A percentile compares a stretch with the other conserved stretches of the same genome.
phyloP scores from a whole-genome alignment of 2,329 filamentous ascomycete genomes.

The Exserohilum rostratum region DNA sequence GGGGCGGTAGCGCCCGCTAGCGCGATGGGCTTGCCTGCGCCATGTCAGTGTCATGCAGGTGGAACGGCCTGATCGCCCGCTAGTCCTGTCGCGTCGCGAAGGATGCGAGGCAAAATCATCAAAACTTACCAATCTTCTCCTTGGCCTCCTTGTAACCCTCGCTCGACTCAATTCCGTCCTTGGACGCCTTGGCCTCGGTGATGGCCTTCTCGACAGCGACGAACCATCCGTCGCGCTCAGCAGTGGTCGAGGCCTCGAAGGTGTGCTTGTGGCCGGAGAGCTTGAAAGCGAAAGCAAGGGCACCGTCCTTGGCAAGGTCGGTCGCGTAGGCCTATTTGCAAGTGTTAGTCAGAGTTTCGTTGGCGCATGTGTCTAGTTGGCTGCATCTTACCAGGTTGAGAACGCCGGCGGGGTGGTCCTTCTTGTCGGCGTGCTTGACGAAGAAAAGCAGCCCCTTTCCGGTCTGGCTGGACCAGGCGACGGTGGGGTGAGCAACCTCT shows the following conservation, averaged over 20 bases:
- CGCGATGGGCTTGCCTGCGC: constrained; percentile 48
- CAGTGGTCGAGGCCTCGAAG: constrained; percentile 76
- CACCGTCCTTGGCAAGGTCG: constrained; percentile 77
- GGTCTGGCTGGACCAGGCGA: constrained; percentile 89
- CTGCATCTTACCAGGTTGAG: constrained; percentile 76
- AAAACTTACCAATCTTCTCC: constrained; percentile 68
- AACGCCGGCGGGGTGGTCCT: constrained; percentile 78
- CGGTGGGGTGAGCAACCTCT: constrained; percentile 75
- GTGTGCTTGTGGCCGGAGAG: constrained; percentile 87
- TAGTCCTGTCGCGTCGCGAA: constrained; percentile 30
- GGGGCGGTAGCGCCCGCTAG: constrained; percentile 49
- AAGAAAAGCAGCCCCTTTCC: constrained; percentile 95
- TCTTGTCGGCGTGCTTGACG: constrained; percentile 82
- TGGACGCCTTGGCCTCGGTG: constrained; percentile 79
- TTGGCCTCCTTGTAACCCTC: constrained; percentile 89
- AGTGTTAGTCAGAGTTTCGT: constrained; percentile 41
- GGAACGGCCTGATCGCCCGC: constrained; percentile 40
- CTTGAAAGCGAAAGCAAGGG: constrained; percentile 84
- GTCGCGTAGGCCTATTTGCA: constrained; percentile 64
- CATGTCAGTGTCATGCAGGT: constrained; percentile 44
- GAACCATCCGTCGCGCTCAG: constrained; percentile 93
- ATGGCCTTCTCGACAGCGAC: constrained; percentile 65
- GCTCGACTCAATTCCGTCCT: constrained; percentile 73
- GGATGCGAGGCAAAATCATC: constrained; percentile 10
- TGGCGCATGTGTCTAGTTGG: neutral